Evolutionary conservation across 495 filamentous ascomycete genomes (phyloP).

Genomic region (Daldinia concentrica): DNA sequence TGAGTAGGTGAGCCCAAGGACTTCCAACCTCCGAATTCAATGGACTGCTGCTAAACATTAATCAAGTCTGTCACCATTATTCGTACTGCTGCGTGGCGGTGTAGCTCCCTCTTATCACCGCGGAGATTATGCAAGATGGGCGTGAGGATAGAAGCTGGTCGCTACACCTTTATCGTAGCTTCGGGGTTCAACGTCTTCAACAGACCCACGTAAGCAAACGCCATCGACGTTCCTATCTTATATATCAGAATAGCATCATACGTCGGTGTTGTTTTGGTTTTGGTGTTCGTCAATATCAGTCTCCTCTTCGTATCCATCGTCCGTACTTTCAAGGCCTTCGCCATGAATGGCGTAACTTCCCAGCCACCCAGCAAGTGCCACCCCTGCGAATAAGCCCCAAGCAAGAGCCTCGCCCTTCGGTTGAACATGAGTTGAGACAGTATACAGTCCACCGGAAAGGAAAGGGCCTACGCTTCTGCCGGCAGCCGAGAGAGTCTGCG

Average conservation of each 20-base stretch:
- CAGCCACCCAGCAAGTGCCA: constrained; percentile 79
- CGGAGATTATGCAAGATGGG: not conserved
- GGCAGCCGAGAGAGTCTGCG: constrained; percentile 91
- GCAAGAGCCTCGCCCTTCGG: constrained; percentile 86
- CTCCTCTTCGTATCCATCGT: constrained; percentile 50
- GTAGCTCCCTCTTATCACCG: not conserved
- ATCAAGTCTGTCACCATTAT: not conserved
- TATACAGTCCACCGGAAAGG: constrained; percentile 84
- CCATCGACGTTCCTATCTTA: not conserved
- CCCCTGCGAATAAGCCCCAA: constrained; percentile 83
- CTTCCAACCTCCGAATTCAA: not conserved
- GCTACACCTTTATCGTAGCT: not conserved
- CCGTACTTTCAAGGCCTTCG: constrained; percentile 64
- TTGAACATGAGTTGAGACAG: constrained; percentile 70
- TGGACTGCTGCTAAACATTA: not conserved
- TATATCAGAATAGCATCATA: constrained; percentile 1
- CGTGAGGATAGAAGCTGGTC: not conserved
- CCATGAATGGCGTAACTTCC: constrained; percentile 77
- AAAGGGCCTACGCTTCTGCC: constrained; percentile 91
- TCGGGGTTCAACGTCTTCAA: constrained; percentile 1
- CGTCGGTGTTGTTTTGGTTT: not conserved
- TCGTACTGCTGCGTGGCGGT: not conserved
- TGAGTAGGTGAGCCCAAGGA: not conserved
- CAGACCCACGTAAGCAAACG: constrained; percentile 14
- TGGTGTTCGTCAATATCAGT: constrained; percentile 31